Conservation (phyloP, 768 basidiomycete genomes). For the Collybiopsis confluens region DNA sequence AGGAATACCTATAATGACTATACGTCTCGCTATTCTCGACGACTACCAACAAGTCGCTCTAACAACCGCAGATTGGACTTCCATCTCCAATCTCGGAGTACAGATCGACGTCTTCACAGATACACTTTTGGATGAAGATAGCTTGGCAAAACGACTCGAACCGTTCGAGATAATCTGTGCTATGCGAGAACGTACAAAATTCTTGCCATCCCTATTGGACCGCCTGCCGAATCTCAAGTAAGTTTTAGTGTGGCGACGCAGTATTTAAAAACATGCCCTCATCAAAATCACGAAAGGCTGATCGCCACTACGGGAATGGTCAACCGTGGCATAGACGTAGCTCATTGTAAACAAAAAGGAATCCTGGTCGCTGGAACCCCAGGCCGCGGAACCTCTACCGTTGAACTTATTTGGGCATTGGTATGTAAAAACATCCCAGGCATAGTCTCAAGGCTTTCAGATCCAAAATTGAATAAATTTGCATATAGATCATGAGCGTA, state of each 20-base stretch:
- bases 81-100: constrained; percentile 31
- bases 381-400: constrained; percentile 40
- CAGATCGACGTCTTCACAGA: constrained; percentile 45
- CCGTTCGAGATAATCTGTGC: constrained; percentile 56
- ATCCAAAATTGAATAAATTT: background rate
- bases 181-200: constrained; percentile 66
- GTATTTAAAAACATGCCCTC: background rate
- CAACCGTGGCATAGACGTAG: constrained; percentile 48
- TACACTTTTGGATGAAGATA: constrained; percentile 48
- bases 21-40: constrained; percentile 54
- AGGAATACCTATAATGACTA: background rate
- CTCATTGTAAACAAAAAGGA: constrained; percentile 40
- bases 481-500: constrained; percentile 41
- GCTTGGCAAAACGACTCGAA: constrained; percentile 42
- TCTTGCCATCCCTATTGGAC: constrained; percentile 44
- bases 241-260: constrained; percentile 10
- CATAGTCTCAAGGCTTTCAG: background rate
- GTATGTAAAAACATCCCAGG: constrained; percentile 14
- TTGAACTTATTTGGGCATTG: constrained; percentile 65
- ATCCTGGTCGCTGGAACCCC: constrained; percentile 51
- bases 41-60: constrained; percentile 55
- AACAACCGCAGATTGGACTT: constrained; percentile 51
- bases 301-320: constrained; percentile 53
- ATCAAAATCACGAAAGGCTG: constrained; percentile 24
- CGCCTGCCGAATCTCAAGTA: constrained; percentile 53